Evolutionary conservation across 78 protist species (phyloP), one percentile per base, ranked within the genome.

Genomic region (Bigelowiella natans): DNA sequence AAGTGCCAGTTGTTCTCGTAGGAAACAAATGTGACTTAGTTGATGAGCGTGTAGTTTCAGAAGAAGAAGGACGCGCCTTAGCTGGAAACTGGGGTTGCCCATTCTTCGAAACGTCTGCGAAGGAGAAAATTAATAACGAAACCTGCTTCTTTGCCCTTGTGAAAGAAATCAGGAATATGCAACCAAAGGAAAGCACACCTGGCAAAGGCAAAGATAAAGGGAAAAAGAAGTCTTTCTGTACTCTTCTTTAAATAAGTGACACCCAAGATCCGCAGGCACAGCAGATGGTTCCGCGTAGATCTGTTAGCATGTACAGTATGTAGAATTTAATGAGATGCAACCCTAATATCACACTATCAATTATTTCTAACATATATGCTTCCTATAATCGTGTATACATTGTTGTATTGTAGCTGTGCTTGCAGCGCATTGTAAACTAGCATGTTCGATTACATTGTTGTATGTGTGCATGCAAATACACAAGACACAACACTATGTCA

Each of bases 91-190:
- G 86, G 86, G 11, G 38, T 2, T 87, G 89, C 37, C 83, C 89
- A 29, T 87, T 87, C 89, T 87, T 87, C 38, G 89, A 87, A 30
- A 87, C 89, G 36, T 34, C 40, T 34, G 89, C 89, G 36, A 87
- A 87, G 89, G 37, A 31, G 40, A 87, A 87, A 34, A 7, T 87
- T 2, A 87, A 87, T 40, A 87, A 87, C n/a, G 89, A 87, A 30
- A 31, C 7, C 28, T 38, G 40, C 83, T 87, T 87, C 89, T 87
- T 87, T 30, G 40, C 31, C 18, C 28, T 87, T 31, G 89, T 87
- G 31, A 37, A 40, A 38, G 36, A 87, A 30, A 87, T 87, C 64
- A 26, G 89, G 30, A 29, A 7, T 7, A 51, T 51, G 73, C 73
- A 51, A 7, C 73, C 73, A 7, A 51, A 51, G 18, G 73, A 51